Percentiles rank a stretch among this genome's conserved stretches.
Evolutionary conservation across 1,139 yeast genomes (phyloP).

Genomic region (Geotrichum candidum): DNA sequence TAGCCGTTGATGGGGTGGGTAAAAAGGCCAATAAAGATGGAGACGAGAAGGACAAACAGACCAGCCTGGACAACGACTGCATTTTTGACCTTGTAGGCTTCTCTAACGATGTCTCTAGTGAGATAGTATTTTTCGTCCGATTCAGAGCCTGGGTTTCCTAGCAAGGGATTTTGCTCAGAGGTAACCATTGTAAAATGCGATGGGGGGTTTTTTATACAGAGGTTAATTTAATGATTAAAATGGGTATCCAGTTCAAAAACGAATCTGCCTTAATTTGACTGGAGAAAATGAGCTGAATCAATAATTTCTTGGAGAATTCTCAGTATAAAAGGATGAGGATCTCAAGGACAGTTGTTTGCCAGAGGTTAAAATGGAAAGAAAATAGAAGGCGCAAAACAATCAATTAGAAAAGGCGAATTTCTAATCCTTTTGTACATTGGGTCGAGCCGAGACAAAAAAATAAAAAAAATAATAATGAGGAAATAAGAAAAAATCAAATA

Average conservation of each 20-base stretch:
- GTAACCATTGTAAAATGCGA: neutral
- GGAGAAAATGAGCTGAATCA: neutral
- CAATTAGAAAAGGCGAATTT: slow-evolving; percentile 1
- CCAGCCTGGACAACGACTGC: slow-evolving; percentile 22
- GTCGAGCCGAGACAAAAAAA: neutral
- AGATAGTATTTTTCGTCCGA: neutral
- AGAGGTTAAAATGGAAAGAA: neutral
- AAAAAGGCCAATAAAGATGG: slow-evolving; percentile 20
- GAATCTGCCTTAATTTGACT: neutral
- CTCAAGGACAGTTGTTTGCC: neutral
- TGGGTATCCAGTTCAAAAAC: neutral
- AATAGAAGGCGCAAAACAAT: neutral
- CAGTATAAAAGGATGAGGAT: neutral
- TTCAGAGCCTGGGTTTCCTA: slow-evolving; percentile 1
- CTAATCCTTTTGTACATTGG: slow-evolving; percentile 1
- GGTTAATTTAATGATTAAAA: neutral
- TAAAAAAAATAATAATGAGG: neutral
- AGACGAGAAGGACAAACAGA: slow-evolving; percentile 16
- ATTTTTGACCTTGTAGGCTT: neutral
- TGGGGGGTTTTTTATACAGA: neutral
- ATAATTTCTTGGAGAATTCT: neutral
- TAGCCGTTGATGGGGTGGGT: slow-evolving; percentile 22
- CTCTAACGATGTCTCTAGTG: slow-evolving; percentile 1
- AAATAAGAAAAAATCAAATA: neutral
- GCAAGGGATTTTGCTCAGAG: neutral